Base-by-base conservation (phyloP, 148 eudicot genomes). In the Spergularia marina region DNA sequence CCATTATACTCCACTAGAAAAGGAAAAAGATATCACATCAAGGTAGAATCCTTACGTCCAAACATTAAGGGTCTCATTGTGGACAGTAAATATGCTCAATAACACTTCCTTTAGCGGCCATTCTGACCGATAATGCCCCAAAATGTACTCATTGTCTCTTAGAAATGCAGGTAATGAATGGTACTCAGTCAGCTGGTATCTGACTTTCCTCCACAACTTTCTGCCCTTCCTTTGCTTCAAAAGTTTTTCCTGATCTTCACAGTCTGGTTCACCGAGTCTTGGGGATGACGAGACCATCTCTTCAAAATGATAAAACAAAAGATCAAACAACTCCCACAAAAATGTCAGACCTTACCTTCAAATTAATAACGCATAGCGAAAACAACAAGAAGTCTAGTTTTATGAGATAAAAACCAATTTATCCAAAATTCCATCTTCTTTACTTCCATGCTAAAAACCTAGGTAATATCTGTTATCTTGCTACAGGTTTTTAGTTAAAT, bases 41-140 rank as follows among this genome's bases (percentile, higher is more conserved):
- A 13, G 68, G 30, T 53, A 67, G 41, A 78, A 66, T 70, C 23
- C 87, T 86, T 86, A 84, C 89, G 89, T 86, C 89, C 89, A 86
- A 36, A 86, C 81, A 73, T 86, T 86, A 20, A 86, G 87, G 77
- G 89, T 86, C 80, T 86, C 85, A 47, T 84, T 86, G 76, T 86
- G 89, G 44, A 84, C 78, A 71, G 82, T 67, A 70, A 86, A 84
- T 78, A 80, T 80, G 84, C 87, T 84, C 53, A 86, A 68, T 7
- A 86, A 53, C 34, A 73, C 70, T 76, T 86, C 77, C 76, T 82
- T 86, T 71, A 86, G 52, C 61, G 89, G 87, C 89, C 85, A 86
- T 41, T 84, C 89, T 12, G 83, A 76, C 21, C 89, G 83, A 74
- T 86, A 84, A 78, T 82, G 73, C 11, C 79, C 80, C 81, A 86